Evolutionary conservation across 73 alveolate species (phyloP), one percentile per base, ranked within the genome.

Genomic region (Paramecium bursaria): DNA sequence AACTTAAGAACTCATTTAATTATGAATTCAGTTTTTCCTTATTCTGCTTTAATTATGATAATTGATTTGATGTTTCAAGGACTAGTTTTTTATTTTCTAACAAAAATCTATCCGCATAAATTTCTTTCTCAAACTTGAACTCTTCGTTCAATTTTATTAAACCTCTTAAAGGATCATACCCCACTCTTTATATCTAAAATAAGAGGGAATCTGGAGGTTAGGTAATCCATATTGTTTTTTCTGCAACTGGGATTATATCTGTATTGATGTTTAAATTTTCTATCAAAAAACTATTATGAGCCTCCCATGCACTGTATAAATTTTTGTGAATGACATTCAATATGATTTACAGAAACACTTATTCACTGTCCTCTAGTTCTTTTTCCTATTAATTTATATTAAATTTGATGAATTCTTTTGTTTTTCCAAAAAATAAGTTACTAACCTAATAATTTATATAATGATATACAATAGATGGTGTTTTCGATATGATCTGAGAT

Each of bases 261-360:
- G 46, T 67, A 25, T 47, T 47, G 44, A 39, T 67, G 1, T 57
- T 26, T 21, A 39, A 67, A 6, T 47, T 47, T 14, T 67, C 82
- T 10, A 67, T 67, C 21, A 25, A 42, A 39, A 39, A 67, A 19
- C 26, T 21, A 67, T 42, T 67, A 11, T 67, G 33, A 10, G 82
- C 82, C 44, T 67, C 82, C 82, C 82, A 67, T 19, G 82, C 82
- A 11, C 35, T 15, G 44, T 67, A 67, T 19, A 67, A 42, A 67
- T 47, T 42, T 26, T 35, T 67, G 22, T 67, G 49, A n/a, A 39
- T 42, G n/a, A 67, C 55, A 67, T 67, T 67, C 23, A 67, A 67
- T 1, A 67, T 67, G 7, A 67, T 67, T 47, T 67, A 42, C 11
- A 67, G 27, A 21, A 67, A 67, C 44, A 67, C 35, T 67, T 67